Conservation (phyloP, 2,329 filamentous ascomycete genomes). For the Plectosphaerella sp. region DNA sequence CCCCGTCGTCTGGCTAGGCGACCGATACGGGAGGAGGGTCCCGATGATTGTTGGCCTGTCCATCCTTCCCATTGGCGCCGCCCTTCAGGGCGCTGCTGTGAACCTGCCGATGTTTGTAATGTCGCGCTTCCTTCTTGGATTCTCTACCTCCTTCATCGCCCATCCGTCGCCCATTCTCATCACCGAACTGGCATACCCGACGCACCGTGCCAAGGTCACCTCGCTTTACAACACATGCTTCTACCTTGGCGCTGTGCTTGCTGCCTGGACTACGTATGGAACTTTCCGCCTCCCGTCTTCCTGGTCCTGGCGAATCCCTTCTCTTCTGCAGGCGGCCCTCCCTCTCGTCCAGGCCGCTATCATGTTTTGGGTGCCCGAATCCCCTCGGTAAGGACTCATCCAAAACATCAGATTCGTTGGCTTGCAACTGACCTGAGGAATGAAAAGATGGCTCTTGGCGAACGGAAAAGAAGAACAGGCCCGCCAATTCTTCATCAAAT, state of each 20-base stretch:
- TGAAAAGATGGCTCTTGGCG: too few relatives aligned
- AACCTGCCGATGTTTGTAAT: conserved; percentile 23
- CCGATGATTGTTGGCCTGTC: too few relatives aligned
- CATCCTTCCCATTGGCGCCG: conserved; percentile 22
- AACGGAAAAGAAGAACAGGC: conserved; percentile 3
- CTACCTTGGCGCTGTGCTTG: conserved; percentile 21
- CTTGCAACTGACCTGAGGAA: conserved; percentile 18
- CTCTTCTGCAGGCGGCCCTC: conserved; percentile 16
- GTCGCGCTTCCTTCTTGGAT: conserved; percentile 24
- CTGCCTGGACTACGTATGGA: conserved; percentile 21
- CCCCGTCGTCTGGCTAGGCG: too few relatives aligned
- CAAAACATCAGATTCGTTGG: too few relatives aligned
- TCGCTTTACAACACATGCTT: conserved; percentile 26
- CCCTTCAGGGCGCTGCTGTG: conserved; percentile 23
- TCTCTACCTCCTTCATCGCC: conserved; percentile 21
- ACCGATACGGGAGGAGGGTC: too few relatives aligned
- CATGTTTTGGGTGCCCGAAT: conserved; percentile 20
- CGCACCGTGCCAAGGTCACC: conserved; percentile 25
- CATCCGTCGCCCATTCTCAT: conserved; percentile 26
- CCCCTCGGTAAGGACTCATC: too few relatives aligned
- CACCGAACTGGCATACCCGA: conserved; percentile 27
- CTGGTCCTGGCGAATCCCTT: conserved; percentile 23
- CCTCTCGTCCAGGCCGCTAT: conserved; percentile 16
- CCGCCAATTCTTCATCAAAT: conserved; percentile 9
- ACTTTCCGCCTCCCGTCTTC: conserved; percentile 16